Base-by-base conservation (phyloP, 1,139 yeast species). In the Pichia sp. region DNA sequence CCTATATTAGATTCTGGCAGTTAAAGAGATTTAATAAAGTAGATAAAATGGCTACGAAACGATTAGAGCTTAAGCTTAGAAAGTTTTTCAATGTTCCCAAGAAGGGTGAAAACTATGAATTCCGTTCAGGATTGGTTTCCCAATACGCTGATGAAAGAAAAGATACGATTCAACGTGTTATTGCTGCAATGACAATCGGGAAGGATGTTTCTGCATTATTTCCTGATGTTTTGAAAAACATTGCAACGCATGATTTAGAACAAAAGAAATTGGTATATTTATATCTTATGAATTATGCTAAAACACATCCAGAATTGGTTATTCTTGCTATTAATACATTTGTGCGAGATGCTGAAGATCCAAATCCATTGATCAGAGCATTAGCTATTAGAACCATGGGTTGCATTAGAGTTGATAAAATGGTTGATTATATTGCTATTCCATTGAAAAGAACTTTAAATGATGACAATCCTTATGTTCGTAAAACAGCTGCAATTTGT, bases 381-480 rank as follows among this genome's bases (percentile, higher is more conserved):
- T 76, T 94, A 66, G 97, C 99, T 0, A 90, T 94, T 52, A 78
- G 98, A 62, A 94, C 99, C 10, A 94, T 94, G 99, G 97, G 98
- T 1, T 92, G 97, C 70, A 89, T 94, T 47, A 73, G 98, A 43
- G 98, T 94, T 31, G 94, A 86, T 60, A 89, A 86, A 66, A 90
- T 94, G 82, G 88, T 89, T 40, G 97, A 90, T 64, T 92, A 94
- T 64, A 81, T 94, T 81, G 94, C 89, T 56, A 81, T 85, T 33
- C 98, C 98, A 0, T 73, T 94, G 55, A 81, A 83, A 57, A 77
- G 87, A 60, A 90, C 97, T 1, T 71, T 94, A 57, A 75, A 75
- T 54, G 98, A 92, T 67, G 97, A 89, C 60, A 90, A 90, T 64
- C 98, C 99, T 2, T 94, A 94, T 63, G 99, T 94, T 45, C 75